Evolutionary conservation across 768 basidiomycete species (phyloP).

Genomic region (Macrolepiota dolichaula): DNA sequence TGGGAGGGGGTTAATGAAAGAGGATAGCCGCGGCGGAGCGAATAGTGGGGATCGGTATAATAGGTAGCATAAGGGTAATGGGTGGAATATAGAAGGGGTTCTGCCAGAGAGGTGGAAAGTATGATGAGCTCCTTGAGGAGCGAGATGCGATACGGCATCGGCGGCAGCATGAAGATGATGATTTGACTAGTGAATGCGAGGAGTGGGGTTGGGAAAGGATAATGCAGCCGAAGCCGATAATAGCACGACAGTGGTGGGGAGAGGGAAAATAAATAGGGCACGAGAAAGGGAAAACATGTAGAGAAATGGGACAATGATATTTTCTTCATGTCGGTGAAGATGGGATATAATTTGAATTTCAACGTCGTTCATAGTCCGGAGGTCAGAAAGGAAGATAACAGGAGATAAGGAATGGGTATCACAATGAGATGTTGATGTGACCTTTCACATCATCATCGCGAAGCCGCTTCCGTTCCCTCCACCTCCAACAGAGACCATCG

Average conservation of each 20-base stretch:
- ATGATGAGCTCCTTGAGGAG: not conserved
- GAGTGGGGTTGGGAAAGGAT: not conserved
- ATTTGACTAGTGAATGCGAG: not conserved
- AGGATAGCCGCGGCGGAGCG: not conserved
- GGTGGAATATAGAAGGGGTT: not conserved
- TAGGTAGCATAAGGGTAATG: constrained; percentile 5
- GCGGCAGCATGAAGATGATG: not conserved
- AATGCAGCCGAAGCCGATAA: not conserved
- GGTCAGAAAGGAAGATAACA: not conserved
- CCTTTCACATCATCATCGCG: constrained; percentile 21
- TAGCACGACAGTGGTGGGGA: not conserved
- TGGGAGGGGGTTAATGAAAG: not conserved
- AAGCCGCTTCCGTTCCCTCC: constrained; percentile 19
- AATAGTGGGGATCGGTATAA: constrained; percentile 2
- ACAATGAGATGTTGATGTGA: constrained; percentile 6
- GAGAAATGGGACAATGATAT: not conserved
- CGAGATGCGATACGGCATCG: not conserved
- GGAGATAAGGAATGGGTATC: constrained; percentile 2
- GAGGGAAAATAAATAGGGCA: constrained; percentile 1
- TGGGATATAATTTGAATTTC: not conserved
- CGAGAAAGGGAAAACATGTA: not conserved
- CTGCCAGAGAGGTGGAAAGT: not conserved
- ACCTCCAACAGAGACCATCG: constrained; percentile 16
- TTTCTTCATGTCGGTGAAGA: not conserved
- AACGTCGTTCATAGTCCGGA: constrained; percentile 1